Percentiles rank a stretch among this genome's conserved stretches.
phyloP scores from a whole-genome alignment of 2,329 filamentous ascomycete genomes.

The Scedosporium dehoogii region DNA sequence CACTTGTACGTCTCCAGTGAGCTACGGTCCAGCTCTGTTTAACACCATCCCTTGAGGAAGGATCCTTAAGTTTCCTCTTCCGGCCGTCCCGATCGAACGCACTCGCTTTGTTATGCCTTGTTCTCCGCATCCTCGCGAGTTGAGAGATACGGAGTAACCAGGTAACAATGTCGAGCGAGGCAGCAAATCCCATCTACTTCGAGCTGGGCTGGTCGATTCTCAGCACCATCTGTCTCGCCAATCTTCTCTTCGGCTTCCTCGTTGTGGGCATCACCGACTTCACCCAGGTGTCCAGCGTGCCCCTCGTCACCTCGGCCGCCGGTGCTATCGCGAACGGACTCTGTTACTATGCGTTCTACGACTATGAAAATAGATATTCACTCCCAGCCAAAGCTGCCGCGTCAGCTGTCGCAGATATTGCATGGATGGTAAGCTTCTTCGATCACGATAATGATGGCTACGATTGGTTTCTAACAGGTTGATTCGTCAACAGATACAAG shows the following conservation, averaged over 20 bases:
- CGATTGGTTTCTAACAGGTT: too few species aligned
- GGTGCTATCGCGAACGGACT: constrained; percentile 31
- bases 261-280: constrained; percentile 29
- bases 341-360: constrained; percentile 32
- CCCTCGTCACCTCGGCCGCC: constrained; percentile 26
- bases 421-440: constrained; percentile 26
- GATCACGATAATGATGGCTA: too few species aligned
- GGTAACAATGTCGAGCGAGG: neutral
- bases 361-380: constrained; percentile 10
- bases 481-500: constrained; percentile 25
- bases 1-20: neutral
- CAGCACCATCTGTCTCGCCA: constrained; percentile 31
- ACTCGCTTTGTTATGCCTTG: too few species aligned
- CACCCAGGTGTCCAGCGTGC: constrained; percentile 27
- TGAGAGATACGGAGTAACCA: too few species aligned
- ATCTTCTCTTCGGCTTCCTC: constrained; percentile 26
- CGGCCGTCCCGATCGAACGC: too few species aligned
- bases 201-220: constrained; percentile 35
- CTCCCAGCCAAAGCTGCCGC: constrained; percentile 20
- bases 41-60: neutral
- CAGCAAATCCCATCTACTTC: constrained; percentile 20
- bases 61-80: neutral
- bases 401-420: constrained; percentile 26
- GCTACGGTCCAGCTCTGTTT: neutral
- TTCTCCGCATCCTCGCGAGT: too few species aligned